Percentiles rank a stretch among this genome's conserved stretches.
These are phyloP conservation scores for Colletotrichum orbiculare DNA, from an alignment of 2,329 filamentous ascomycete species.

Conservation along the genomic window DNA sequence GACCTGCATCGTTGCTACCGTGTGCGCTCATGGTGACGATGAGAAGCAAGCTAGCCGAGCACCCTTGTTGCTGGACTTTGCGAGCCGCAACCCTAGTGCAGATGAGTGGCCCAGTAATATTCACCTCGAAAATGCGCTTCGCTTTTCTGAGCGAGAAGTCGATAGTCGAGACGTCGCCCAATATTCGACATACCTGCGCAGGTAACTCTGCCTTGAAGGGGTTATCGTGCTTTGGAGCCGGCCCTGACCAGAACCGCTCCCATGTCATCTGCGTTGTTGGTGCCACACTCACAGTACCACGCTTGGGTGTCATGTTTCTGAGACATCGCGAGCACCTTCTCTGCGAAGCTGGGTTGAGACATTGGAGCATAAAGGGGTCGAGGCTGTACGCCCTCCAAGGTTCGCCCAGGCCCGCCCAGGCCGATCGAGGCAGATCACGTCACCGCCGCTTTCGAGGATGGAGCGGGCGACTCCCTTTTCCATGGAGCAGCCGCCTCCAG, in stretches of 20 bases:
- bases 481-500: not conserved
- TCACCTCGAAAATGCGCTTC: conserved; percentile 49
- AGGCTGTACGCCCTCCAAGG: not conserved
- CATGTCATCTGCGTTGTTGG: not conserved
- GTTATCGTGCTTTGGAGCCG: conserved; percentile 23
- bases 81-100: conserved; percentile 57
- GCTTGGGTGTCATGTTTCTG: not conserved
- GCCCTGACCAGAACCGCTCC: not conserved
- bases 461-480: not conserved
- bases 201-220: conserved; percentile 45
- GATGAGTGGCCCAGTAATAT: conserved; percentile 61
- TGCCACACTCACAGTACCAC: not conserved
- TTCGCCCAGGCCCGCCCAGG: not conserved
- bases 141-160: conserved; percentile 42
- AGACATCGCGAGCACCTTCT: not conserved
- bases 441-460: not conserved
- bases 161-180: conserved; percentile 41
- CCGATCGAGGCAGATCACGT: conserved; percentile 7
- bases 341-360: not conserved
- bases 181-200: conserved; percentile 48
- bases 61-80: conserved; percentile 53
- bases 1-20: conserved; percentile 45
- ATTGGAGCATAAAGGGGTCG: not conserved
- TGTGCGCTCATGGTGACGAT: conserved; percentile 63
- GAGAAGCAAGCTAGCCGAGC: conserved; percentile 58